Base-by-base conservation (phyloP, 176 grass and related monocot genomes). In the Oryza punctata region DNA sequence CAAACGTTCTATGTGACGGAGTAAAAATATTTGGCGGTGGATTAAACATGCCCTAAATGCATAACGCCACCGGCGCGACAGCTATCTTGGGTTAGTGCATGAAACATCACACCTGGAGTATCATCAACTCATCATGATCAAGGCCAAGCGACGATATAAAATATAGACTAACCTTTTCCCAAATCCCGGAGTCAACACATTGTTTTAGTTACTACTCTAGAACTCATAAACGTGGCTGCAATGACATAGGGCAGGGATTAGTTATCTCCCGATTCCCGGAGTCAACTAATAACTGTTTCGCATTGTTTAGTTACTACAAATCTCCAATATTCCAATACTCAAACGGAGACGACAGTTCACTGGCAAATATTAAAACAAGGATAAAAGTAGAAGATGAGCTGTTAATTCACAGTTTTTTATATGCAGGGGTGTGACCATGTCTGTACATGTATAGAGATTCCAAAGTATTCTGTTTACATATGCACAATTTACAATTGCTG, bases 381-480 rank as follows among this genome's bases (percentile, higher is more conserved):
- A 16, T 12, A 67, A 6, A 29, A n/a, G 52, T 18, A 64, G 10
- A 78, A 81, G 44, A 71, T 33, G 50, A 33, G 30, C 15, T 71
- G 23, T 54, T 43, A 77, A 25, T 18, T 52, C 54, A 13, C 30
- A 57, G 52, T 90, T 82, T 7, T 73, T 86, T 67, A 85, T 86
- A 78, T 90, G 74, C 79, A 83, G 37, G 77, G 23, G 63, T 26
- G 46, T 41, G 25, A 83, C 46, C 30, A 75, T 40, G 81, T 38
- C 60, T 75, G 81, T 88, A 84, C 87, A 88, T 7, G 28, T 69
- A 68, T 69, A 74, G 12, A 38, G 13, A 88, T 21, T 12, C 21
- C 35, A 63, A 63, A 6, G 52, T 77, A 77, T 70, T 64, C 12
- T 45, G 63, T 40, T 61, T n/a, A 47, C 45, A 47, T 66, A 25